A percentile compares a stretch with the other conserved stretches of the same genome.
These are phyloP conservation scores for Zoysia matrella DNA, from an alignment of 202 grass and related monocot species.

Conservation along the genomic window DNA sequence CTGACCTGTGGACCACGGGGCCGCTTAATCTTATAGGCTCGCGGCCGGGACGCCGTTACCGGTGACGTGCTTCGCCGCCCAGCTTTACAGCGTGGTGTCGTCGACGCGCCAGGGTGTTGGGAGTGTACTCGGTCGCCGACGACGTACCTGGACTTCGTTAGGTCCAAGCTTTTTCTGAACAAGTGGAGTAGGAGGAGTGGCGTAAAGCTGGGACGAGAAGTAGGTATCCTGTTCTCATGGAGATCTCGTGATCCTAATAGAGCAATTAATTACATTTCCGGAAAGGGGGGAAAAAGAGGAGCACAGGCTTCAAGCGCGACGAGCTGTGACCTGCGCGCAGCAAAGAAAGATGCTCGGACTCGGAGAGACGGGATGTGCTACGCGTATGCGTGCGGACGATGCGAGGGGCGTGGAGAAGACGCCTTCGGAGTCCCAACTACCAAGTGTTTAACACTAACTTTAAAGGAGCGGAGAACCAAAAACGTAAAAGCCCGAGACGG, in stretches of 20 bases:
- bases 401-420: too few relatives aligned
- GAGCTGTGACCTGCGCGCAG: slow-evolving; percentile 7
- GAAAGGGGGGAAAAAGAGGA: not conserved
- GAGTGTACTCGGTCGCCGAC: not conserved
- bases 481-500: not conserved
- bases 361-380: not conserved
- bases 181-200: not conserved
- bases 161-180: not conserved
- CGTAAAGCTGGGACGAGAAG: slow-evolving; percentile 1
- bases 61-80: not conserved
- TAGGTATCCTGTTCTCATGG: not conserved
- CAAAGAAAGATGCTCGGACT: too few relatives aligned
- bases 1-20: slow-evolving; percentile 30
- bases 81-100: slow-evolving; percentile 40
- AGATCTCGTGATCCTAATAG: slow-evolving; percentile 18
- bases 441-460: too few relatives aligned
- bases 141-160: not conserved
- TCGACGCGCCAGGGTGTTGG: slow-evolving; percentile 33
- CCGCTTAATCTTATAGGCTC: not conserved
- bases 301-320: slow-evolving; percentile 8
- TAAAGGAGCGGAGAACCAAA: too few relatives aligned
- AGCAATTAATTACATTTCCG: slow-evolving; percentile 7
- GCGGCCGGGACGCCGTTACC: slow-evolving; percentile 2
- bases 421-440: too few relatives aligned
- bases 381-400: too few relatives aligned